Percentiles rank a stretch among this genome's conserved stretches.
phyloP scores from a whole-genome alignment of 1,284 basidiomycete species.

The Coniferiporia weirii region DNA sequence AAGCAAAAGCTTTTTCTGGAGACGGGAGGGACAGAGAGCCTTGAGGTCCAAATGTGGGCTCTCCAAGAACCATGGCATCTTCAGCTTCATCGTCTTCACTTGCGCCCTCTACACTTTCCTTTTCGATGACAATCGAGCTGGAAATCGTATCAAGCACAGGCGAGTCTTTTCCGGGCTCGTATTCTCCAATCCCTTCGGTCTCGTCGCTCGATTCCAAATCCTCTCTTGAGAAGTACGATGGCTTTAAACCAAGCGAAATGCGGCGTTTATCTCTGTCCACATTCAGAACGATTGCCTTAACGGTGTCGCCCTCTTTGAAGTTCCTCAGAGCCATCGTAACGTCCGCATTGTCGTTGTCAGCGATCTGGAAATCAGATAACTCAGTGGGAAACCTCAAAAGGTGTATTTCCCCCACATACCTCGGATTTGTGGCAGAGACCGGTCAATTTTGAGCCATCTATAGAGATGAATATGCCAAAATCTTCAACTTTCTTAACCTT shows the following conservation, averaged over 20 bases:
- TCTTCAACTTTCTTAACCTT: constrained; percentile 75
- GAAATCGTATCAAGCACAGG: constrained; percentile 28
- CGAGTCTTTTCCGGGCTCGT: constrained; percentile 27
- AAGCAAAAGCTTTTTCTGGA: constrained; percentile 10
- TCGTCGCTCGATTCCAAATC: constrained; percentile 33
- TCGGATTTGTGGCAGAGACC: constrained; percentile 95
- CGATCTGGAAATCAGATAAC: constrained; percentile 45
- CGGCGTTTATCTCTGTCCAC: constrained; percentile 73
- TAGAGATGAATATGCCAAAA: constrained; percentile 90
- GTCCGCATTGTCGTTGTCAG: constrained; percentile 80
- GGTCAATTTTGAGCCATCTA: constrained; percentile 76
- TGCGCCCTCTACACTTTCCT: constrained; percentile 23
- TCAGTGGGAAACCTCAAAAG: neutral
- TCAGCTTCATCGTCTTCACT: constrained; percentile 23
- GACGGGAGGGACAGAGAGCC: neutral
- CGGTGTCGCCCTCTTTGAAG: constrained; percentile 83
- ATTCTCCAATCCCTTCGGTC: constrained; percentile 26
- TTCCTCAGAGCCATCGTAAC: constrained; percentile 72
- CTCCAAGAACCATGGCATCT: constrained; percentile 13
- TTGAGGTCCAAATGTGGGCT: neutral
- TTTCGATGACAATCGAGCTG: constrained; percentile 24
- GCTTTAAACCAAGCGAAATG: constrained; percentile 87
- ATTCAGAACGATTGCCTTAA: constrained; percentile 75
- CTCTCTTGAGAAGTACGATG: constrained; percentile 63
- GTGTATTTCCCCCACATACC: constrained; percentile 36